phyloP scores from a whole-genome alignment of 2,329 filamentous ascomycete species.

The Nemania diffusa region DNA sequence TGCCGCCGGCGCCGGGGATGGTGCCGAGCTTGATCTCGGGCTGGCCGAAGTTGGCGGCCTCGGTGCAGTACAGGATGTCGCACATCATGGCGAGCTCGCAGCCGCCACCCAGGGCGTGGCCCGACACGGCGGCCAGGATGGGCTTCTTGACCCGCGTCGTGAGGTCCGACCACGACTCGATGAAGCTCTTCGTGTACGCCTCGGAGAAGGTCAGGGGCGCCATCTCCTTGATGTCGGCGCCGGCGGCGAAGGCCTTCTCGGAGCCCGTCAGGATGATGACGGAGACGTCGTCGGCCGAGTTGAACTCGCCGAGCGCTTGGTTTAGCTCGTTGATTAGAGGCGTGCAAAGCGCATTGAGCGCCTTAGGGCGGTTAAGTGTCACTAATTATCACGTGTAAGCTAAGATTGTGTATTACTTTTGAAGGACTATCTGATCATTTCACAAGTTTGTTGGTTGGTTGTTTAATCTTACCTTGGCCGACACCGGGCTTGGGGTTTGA shows the following conservation, averaged over 20 bases:
- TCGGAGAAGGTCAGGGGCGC: constrained; percentile 86
- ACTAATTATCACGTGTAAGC: constrained; percentile 63
- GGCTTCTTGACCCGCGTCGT: constrained; percentile 90
- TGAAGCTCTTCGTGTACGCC: constrained; percentile 91
- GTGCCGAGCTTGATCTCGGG: constrained; percentile 96
- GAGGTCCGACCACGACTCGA: constrained; percentile 91
- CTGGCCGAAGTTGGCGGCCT: constrained; percentile 90
- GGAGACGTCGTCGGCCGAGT: constrained; percentile 73
- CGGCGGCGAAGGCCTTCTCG: constrained; percentile 90
- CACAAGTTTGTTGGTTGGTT: not conserved
- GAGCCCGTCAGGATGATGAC: constrained; percentile 90
- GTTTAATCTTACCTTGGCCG: constrained; percentile 72
- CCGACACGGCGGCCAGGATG: constrained; percentile 92
- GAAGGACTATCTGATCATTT: not conserved
- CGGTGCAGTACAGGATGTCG: constrained; percentile 91
- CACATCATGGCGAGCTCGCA: constrained; percentile 99
- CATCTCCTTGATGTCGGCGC: constrained; percentile 99
- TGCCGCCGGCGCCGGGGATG: constrained; percentile 91
- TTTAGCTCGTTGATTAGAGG: constrained; percentile 93
- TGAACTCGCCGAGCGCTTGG: constrained; percentile 76
- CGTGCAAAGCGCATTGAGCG: constrained; percentile 91
- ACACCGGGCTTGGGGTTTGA: constrained; percentile 89
- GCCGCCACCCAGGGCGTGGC: constrained; percentile 92
- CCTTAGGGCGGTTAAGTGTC: constrained; percentile 92
- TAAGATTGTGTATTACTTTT: not conserved